A percentile compares a stretch with the other conserved stretches of the same genome.
Conservation (phyloP, 306 rosid genomes). For the Arachis stenosperma region DNA sequence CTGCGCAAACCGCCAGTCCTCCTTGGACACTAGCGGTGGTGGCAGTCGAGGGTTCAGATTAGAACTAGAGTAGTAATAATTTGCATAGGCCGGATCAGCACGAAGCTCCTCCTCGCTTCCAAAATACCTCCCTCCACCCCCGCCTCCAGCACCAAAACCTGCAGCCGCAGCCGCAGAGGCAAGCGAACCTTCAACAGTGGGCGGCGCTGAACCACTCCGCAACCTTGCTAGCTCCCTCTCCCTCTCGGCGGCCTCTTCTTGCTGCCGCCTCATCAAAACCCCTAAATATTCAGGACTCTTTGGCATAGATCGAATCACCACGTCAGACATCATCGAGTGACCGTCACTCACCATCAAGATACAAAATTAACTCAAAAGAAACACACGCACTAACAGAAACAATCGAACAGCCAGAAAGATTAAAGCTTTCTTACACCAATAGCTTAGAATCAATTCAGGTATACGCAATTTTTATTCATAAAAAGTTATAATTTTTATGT, state of each 20-base stretch:
- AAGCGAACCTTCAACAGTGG: conserved; percentile 84
- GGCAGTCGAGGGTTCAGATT: conserved; percentile 88
- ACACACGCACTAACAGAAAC: not conserved
- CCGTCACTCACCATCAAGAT: conserved; percentile 66
- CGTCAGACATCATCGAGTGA: conserved; percentile 69
- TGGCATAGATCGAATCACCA: conserved; percentile 73
- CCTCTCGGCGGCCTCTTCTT: conserved; percentile 54
- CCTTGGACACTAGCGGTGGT: conserved; percentile 84
- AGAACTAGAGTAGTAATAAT: conserved; percentile 76
- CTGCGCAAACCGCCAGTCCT: conserved; percentile 85
- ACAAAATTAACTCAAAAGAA: not conserved
- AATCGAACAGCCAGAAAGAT: conserved; percentile 28
- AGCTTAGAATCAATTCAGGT: conserved; percentile 34
- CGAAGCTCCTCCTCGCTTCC: conserved; percentile 71
- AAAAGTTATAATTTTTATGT: not conserved
- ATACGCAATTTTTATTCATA: conserved; percentile 29
- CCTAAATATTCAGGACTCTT: conserved; percentile 67
- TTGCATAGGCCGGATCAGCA: conserved; percentile 82
- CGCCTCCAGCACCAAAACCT: conserved; percentile 41
- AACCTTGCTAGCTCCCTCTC: conserved; percentile 70
- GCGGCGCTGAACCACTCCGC: conserved; percentile 96
- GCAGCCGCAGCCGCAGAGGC: conserved; percentile 48
- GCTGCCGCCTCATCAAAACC: conserved; percentile 56
- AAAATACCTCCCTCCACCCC: conserved; percentile 16
- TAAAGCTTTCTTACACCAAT: conserved; percentile 47